Percentiles rank a stretch among this genome's conserved stretches.
Conservation (phyloP, 768 basidiomycete species). For the Suillus clintonianus region DNA sequence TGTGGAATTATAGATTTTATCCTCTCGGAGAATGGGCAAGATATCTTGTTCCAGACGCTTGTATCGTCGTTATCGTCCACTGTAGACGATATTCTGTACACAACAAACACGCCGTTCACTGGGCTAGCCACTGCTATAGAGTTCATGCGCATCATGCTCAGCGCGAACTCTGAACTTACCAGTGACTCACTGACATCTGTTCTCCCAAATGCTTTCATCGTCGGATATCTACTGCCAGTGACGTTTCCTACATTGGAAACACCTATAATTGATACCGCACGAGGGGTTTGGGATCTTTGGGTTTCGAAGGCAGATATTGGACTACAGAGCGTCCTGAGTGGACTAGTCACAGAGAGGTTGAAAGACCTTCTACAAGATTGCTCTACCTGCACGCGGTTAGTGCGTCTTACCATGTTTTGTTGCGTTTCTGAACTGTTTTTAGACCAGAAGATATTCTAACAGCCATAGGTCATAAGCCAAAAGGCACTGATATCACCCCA, state of each 20-base stretch:
- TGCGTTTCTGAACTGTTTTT: neutral
- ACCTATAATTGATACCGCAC: constrained; percentile 17
- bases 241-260: constrained; percentile 24
- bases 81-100: constrained; percentile 35
- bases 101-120: constrained; percentile 14
- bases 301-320: constrained; percentile 20
- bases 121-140: constrained; percentile 31
- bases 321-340: constrained; percentile 27
- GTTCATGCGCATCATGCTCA: constrained; percentile 34
- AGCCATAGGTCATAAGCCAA: constrained; percentile 35
- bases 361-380: constrained; percentile 43
- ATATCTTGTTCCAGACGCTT: constrained; percentile 34
- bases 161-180: constrained; percentile 6
- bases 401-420: neutral
- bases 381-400: constrained; percentile 33
- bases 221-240: constrained; percentile 48
- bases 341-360: constrained; percentile 44
- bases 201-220: constrained; percentile 48
- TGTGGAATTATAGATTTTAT: constrained; percentile 24
- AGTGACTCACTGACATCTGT: constrained; percentile 20
- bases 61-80: constrained; percentile 37
- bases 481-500: constrained; percentile 40
- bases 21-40: constrained; percentile 32
- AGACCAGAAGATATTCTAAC: constrained; percentile 52
- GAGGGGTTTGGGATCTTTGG: constrained; percentile 33